phyloP scores from a whole-genome alignment of 2,329 filamentous ascomycete species.

The Alternaria solani region DNA sequence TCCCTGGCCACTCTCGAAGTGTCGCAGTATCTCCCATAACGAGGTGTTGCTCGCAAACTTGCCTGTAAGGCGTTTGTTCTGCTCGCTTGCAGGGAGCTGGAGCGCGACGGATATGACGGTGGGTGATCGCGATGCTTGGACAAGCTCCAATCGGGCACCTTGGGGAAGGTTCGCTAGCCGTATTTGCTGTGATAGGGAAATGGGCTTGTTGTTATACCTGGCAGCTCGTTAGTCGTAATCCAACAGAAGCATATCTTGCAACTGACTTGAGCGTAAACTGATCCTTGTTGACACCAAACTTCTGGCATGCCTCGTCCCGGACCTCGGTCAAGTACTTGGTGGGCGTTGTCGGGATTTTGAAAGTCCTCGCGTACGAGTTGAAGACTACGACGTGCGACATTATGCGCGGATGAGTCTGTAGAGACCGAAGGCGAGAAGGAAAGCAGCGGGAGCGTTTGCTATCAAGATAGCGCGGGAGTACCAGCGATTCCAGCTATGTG shows the following conservation, averaged over 20 bases:
- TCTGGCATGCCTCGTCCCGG: slow-evolving; percentile 84
- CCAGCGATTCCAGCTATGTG: slow-evolving; percentile 37
- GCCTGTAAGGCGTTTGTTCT: slow-evolving; percentile 73
- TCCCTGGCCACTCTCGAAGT: slow-evolving; percentile 74
- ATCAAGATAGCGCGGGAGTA: slow-evolving; percentile 38
- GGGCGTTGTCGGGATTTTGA: slow-evolving; percentile 83
- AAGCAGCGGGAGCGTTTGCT: slow-evolving; percentile 35
- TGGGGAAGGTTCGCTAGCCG: slow-evolving; percentile 81
- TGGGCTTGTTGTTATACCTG: slow-evolving; percentile 74
- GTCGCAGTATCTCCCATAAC: slow-evolving; percentile 87
- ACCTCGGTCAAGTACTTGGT: slow-evolving; percentile 84
- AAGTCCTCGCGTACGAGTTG: slow-evolving; percentile 77
- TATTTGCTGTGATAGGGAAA: slow-evolving; percentile 86
- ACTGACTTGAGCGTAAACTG: slow-evolving; percentile 82
- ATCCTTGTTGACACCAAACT: slow-evolving; percentile 75
- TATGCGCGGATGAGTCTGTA: slow-evolving; percentile 62
- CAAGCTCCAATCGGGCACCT: slow-evolving; percentile 91
- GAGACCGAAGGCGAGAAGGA: slow-evolving; percentile 37
- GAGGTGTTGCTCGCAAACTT: slow-evolving; percentile 90
- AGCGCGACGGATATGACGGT: slow-evolving; percentile 88
- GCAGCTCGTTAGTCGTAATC: slow-evolving; percentile 8
- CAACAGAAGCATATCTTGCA: background rate
- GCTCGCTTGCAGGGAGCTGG: slow-evolving; percentile 67
- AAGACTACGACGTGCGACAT: slow-evolving; percentile 89
- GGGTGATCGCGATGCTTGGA: slow-evolving; percentile 84